These are phyloP conservation scores for Abrus pulchellus DNA, from an alignment of 306 rosid genomes.

Conservation along the genomic window DNA sequence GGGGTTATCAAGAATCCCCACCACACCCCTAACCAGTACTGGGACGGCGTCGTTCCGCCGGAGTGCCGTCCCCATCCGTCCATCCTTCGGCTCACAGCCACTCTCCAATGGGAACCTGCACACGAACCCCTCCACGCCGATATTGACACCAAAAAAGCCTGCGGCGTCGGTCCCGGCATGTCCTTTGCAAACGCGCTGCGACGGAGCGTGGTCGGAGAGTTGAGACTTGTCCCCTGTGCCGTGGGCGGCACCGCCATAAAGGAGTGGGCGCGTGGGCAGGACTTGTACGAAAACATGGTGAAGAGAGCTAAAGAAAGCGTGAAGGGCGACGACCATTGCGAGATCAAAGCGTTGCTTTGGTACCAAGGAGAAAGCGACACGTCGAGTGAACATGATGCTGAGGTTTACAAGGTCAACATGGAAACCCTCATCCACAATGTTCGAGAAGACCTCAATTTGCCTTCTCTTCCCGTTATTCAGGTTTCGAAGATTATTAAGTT, in stretches of 20 bases:
- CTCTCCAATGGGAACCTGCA: conserved; percentile 74
- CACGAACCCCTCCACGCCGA: conserved; percentile 82
- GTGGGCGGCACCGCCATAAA: conserved; percentile 85
- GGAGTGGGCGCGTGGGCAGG: conserved; percentile 94
- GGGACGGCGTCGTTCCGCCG: conserved; percentile 81
- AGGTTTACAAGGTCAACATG: conserved; percentile 70
- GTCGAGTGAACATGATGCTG: conserved; percentile 53
- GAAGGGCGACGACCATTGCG: conserved; percentile 46
- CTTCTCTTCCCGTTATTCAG: conserved; percentile 85
- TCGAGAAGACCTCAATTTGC: conserved; percentile 66
- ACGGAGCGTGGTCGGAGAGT: conserved; percentile 42
- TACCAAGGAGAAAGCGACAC: conserved; percentile 93
- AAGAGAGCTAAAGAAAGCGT: conserved; percentile 67
- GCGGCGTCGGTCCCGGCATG: conserved; percentile 94
- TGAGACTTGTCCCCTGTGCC: conserved; percentile 86
- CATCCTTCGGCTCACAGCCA: conserved; percentile 67
- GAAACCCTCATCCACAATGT: conserved; percentile 69
- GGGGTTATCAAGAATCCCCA: conserved; percentile 55
- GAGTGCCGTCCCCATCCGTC: conserved; percentile 66
- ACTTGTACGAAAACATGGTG: conserved; percentile 78
- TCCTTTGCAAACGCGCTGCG: conserved; percentile 67
- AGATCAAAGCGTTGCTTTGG: conserved; percentile 78
- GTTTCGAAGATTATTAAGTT: conserved; percentile 37
- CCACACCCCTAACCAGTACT: conserved; percentile 44
- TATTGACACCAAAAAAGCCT: conserved; percentile 66